Percentiles rank a stretch among this genome's conserved stretches.
Evolutionary conservation across 495 filamentous ascomycete genomes (phyloP).

Genomic region (Pyrenula massariospora): DNA sequence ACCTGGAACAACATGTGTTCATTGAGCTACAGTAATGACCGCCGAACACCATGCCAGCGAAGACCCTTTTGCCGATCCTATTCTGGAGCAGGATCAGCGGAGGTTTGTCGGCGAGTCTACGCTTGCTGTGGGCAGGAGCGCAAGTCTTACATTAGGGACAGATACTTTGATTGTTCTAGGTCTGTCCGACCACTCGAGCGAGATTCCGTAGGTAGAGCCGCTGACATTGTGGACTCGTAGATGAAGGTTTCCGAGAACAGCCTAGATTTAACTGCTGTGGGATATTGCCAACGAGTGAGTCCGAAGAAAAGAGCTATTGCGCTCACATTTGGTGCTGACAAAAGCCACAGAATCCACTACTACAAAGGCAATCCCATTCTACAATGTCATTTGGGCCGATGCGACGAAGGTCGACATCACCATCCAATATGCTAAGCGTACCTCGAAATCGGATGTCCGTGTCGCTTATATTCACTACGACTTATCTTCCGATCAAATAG

Average conservation of each 20-base stretch:
- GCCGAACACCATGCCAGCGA: not conserved
- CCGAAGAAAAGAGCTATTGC: too few relatives aligned
- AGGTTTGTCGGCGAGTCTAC: not conserved
- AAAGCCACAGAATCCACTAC: conserved; percentile 17
- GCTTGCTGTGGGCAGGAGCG: not conserved
- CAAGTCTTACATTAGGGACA: not conserved
- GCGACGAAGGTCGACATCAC: conserved; percentile 45
- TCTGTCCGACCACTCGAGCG: not conserved
- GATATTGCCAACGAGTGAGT: not conserved
- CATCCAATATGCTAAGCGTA: conserved; percentile 60
- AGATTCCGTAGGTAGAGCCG: not conserved
- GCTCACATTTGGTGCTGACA: too few relatives aligned
- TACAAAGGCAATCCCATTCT: conserved; percentile 55
- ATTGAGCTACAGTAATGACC: not conserved
- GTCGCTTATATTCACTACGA: conserved; percentile 49
- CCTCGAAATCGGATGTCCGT: conserved; percentile 43
- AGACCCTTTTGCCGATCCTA: not conserved
- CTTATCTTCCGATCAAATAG: conserved; percentile 36
- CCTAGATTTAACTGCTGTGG: not conserved
- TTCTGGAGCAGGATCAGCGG: not conserved
- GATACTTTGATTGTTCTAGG: not conserved
- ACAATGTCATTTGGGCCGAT: conserved; percentile 78
- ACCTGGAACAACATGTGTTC: not conserved
- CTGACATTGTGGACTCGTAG: not conserved
- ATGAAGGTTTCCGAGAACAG: not conserved